phyloP scores from a whole-genome alignment of 495 filamentous ascomycete genomes.

The Talaromyces borbonicus region DNA sequence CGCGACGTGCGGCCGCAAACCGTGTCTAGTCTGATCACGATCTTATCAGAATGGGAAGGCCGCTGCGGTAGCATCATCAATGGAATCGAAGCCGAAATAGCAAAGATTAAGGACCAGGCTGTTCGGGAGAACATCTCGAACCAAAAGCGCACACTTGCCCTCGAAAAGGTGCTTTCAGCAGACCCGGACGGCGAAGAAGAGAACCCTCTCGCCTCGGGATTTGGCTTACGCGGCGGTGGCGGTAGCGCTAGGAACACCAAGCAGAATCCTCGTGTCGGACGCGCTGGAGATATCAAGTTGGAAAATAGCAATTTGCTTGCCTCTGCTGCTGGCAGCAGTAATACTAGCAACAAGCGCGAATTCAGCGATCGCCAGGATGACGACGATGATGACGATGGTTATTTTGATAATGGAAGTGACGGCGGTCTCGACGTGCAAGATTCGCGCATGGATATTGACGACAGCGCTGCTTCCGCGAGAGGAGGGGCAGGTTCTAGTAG shows the following conservation, averaged over 20 bases:
- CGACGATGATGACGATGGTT: constrained; percentile 38
- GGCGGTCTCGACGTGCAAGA: constrained; percentile 47
- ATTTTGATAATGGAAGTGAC: constrained; percentile 35
- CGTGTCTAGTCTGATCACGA: constrained; percentile 53
- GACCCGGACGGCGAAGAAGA: constrained; percentile 14
- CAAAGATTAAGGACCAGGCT: constrained; percentile 43
- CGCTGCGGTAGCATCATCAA: constrained; percentile 66
- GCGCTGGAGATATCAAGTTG: neutral
- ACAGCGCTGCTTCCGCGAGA: constrained; percentile 16
- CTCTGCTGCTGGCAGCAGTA: constrained; percentile 22
- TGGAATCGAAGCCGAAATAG: constrained; percentile 66
- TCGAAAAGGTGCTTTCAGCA: constrained; percentile 36
- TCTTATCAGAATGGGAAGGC: constrained; percentile 62
- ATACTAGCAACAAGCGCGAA: constrained; percentile 30
- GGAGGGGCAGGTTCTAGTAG: constrained; percentile 16
- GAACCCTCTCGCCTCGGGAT: too few relatives aligned
- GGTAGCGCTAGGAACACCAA: neutral
- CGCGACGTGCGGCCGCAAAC: constrained; percentile 70
- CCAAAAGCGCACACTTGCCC: constrained; percentile 30
- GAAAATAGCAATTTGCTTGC: constrained; percentile 13
- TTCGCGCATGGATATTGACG: constrained; percentile 40
- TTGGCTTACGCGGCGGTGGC: constrained; percentile 13
- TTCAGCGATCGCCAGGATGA: constrained; percentile 30
- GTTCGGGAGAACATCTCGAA: constrained; percentile 42
- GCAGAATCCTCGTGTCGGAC: neutral